Percentiles rank a stretch among this genome's conserved stretches.
Evolutionary conservation across 345 rosid genomes (phyloP).

Genomic region (Eucalyptus curtisii): DNA sequence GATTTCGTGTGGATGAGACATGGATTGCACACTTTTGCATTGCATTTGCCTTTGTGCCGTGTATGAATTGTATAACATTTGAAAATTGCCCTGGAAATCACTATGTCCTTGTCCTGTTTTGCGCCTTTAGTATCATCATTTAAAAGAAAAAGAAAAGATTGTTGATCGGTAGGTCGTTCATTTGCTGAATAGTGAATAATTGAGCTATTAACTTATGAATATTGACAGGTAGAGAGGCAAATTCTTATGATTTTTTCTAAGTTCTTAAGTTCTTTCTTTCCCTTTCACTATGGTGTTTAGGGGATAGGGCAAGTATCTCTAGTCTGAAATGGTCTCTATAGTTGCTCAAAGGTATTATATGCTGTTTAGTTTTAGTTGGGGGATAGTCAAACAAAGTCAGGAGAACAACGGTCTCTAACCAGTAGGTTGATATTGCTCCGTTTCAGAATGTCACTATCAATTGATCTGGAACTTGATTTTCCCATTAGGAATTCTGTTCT

Average conservation of each 20-base stretch:
- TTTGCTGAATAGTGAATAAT: neutral
- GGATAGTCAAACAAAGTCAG: too few species aligned
- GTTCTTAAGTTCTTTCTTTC: neutral
- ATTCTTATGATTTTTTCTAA: neutral
- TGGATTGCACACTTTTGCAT: neutral
- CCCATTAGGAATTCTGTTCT: conserved; percentile 22
- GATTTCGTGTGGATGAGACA: neutral
- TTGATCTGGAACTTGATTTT: too few species aligned
- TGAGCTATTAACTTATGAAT: neutral
- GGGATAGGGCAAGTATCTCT: too few species aligned
- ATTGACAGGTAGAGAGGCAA: neutral
- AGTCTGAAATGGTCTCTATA: too few species aligned
- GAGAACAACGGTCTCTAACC: too few species aligned
- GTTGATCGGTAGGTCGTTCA: neutral
- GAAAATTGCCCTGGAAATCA: neutral
- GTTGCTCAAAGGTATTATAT: neutral
- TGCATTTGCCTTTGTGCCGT: neutral
- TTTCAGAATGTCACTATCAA: conserved; percentile 40
- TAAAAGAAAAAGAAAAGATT: neutral
- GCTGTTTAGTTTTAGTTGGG: too few species aligned
- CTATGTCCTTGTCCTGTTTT: neutral
- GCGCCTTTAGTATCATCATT: neutral
- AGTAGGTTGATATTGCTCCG: too few species aligned
- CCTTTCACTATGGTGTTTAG: neutral
- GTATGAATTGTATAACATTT: neutral